Evolutionary conservation across 2,329 filamentous ascomycete genomes (phyloP), one percentile per base, ranked within the genome.

Genomic region (Venturia effusa): DNA sequence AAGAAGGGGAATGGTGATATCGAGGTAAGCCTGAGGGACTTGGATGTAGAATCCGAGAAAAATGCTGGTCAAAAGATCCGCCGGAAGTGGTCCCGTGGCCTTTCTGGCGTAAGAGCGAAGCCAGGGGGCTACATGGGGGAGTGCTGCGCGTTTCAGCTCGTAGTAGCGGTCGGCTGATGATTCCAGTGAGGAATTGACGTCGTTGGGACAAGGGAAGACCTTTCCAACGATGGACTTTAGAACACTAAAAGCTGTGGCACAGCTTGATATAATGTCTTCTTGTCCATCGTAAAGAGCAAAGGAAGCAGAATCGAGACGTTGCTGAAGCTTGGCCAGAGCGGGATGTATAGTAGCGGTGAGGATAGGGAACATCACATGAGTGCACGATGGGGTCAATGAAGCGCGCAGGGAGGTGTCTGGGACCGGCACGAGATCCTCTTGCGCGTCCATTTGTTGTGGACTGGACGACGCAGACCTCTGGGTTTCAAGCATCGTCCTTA

Each of bases 1-100:
- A 22, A 67, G 66, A 19, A 67, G 62, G 19, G 66, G 64, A 55
- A 67, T 54, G 19, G 64, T 51, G 55, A 67, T 60, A 45, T 66
- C 64, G 30, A 66, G 61, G 37, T 67, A 67, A 27, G 51, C 37
- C 48, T 65, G 61, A 17, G 65, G 63, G 30, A 62, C 63, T 32
- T 55, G 41, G 39, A 64, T 32, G 19, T 66, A 65, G 65, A 67
- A 67, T 19, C 61, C n/a, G 40, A 66, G 66, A 63, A 66, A 65
- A 48, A 32, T 40, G 5, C 59, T 37, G 41, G 65, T 65, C 8
- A 67, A 54, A 24, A 61, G 63, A 37, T 63, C 37, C 24, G 39
- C 55, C 19, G 59, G 54, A 5, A 61, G 40, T 17, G 64, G 41
- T 11, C 30, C 37, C 40, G 30, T 43, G 11, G 62, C 32, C 30